Evolutionary conservation across 805 yeast genomes (phyloP).

Genomic region (Metschnikowia drakensbergensis): DNA sequence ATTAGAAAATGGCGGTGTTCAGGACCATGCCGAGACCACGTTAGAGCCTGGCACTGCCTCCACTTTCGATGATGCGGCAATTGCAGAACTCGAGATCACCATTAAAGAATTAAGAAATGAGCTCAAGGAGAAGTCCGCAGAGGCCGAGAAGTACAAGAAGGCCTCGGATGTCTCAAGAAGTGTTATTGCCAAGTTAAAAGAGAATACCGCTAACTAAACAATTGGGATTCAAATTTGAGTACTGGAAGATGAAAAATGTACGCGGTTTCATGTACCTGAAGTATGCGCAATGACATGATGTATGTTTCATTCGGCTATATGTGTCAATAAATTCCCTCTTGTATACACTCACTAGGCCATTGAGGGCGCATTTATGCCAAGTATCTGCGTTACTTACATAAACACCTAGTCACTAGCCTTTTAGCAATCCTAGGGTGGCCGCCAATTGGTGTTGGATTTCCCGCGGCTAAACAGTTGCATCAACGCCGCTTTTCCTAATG

Average conservation of each 20-base stretch:
- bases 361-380: background rate
- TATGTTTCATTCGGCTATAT: constrained; percentile 1
- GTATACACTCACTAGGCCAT: background rate
- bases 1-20: background rate
- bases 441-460: background rate
- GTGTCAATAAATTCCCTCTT: background rate
- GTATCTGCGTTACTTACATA: background rate
- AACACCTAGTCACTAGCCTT: background rate
- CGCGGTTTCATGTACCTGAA: background rate
- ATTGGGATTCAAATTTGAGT: background rate
- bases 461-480: background rate
- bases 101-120: constrained; percentile 2
- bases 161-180: constrained; percentile 1
- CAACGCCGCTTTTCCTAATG: too few relatives aligned
- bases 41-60: background rate
- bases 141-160: constrained; percentile 5
- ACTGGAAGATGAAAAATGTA: background rate
- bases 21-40: background rate
- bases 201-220: background rate
- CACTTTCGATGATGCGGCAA: background rate
- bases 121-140: constrained; percentile 5
- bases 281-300: constrained; percentile 3
- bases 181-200: constrained; percentile 6
- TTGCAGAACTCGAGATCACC: constrained; percentile 3
- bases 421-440: background rate